Percentiles rank a stretch among this genome's conserved stretches.
Evolutionary conservation across 1,139 yeast genomes (phyloP).

Genomic region (Tardiomyces blankii): DNA sequence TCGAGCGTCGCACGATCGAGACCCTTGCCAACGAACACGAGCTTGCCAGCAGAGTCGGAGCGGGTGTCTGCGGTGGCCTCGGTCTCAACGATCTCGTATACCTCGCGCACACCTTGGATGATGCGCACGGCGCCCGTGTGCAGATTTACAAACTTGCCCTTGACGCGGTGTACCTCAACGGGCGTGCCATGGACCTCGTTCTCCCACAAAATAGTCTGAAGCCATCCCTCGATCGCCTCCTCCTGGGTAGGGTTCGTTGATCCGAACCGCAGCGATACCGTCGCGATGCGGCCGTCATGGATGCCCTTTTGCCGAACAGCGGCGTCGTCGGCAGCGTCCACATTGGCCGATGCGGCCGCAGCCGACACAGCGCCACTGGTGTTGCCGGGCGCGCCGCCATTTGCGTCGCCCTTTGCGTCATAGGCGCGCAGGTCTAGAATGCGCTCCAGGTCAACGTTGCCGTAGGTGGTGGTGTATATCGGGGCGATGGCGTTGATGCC

Average conservation of each 20-base stretch:
- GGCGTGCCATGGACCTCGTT: slow-evolving; percentile 28
- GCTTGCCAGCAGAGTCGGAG: slow-evolving; percentile 34
- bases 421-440: slow-evolving; percentile 77
- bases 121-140: slow-evolving; percentile 34
- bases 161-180: slow-evolving; percentile 66
- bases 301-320: slow-evolving; percentile 8
- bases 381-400: slow-evolving; percentile 20
- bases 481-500: slow-evolving; percentile 63
- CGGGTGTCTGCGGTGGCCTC: slow-evolving; percentile 27
- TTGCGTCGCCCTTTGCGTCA: slow-evolving; percentile 38
- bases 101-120: slow-evolving; percentile 89
- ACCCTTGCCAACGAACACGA: slow-evolving; percentile 63
- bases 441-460: slow-evolving; percentile 51
- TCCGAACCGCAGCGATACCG: slow-evolving; percentile 47
- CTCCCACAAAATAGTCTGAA: slow-evolving; percentile 67
- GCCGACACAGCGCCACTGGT: background rate
- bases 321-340: too few relatives aligned
- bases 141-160: slow-evolving; percentile 50
- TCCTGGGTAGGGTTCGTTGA: slow-evolving; percentile 29
- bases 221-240: slow-evolving; percentile 41
- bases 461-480: slow-evolving; percentile 54
- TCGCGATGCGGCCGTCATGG: slow-evolving; percentile 39
- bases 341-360: background rate
- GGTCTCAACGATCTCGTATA: slow-evolving; percentile 66
- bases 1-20: background rate